Evolutionary conservation across 106 monocot genomes (phyloP).

Genomic region (Narthecium ossifragum): DNA sequence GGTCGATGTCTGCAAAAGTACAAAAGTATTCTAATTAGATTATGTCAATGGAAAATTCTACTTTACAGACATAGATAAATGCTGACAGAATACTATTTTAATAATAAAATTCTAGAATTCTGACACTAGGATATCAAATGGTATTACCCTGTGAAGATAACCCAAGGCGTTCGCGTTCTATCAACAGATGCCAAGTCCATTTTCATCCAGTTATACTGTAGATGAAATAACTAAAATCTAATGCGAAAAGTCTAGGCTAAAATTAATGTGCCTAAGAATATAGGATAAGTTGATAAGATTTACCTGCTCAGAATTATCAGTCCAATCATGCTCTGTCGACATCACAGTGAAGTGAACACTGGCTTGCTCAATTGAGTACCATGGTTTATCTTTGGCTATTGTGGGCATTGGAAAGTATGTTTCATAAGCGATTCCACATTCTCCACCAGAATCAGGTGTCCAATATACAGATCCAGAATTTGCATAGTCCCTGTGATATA

Average conservation of each 20-base stretch:
- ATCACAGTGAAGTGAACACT: conserved; percentile 64
- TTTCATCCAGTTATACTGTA: conserved; percentile 63
- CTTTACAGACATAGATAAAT: not conserved
- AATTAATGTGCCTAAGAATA: no score
- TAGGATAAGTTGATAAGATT: no score
- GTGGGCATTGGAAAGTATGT: conserved; percentile 65
- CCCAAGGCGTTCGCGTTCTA: conserved; percentile 59
- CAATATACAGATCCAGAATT: conserved; percentile 50
- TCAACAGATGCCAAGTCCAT: conserved; percentile 48
- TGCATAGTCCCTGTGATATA: conserved; percentile 40
- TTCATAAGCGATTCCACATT: conserved; percentile 71
- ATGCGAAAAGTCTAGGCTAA: no score
- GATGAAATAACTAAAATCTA: not conserved
- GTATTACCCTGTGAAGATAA: conserved; percentile 63
- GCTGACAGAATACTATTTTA: no score
- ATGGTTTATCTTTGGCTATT: conserved; percentile 41
- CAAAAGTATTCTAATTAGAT: not conserved
- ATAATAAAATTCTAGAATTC: not conserved
- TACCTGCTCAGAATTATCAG: conserved; percentile 48
- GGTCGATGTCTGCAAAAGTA: conserved; percentile 59
- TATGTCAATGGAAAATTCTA: not conserved
- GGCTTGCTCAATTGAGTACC: conserved; percentile 76
- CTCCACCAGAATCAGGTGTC: conserved; percentile 70
- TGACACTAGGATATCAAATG: not conserved
- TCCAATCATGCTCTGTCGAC: conserved; percentile 61